These are phyloP conservation scores for Annona cherimola DNA, from an alignment of 164 flowering plant genomes.

Conservation along the genomic window DNA sequence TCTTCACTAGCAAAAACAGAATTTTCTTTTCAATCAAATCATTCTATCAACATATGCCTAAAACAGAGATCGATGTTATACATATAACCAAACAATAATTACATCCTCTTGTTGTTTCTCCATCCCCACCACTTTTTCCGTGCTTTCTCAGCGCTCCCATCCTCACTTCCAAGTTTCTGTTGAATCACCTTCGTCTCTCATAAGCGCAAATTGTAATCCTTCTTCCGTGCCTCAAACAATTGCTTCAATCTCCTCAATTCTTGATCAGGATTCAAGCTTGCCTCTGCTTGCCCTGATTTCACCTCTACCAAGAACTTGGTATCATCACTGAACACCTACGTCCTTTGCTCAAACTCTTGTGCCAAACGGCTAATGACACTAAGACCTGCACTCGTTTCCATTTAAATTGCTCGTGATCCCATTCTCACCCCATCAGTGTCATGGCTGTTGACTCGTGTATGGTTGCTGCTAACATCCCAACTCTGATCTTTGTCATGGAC, in stretches of 20 bases:
- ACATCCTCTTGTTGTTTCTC: slow-evolving; percentile 60
- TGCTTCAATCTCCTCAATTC: slow-evolving; percentile 81
- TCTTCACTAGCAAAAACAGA: no score
- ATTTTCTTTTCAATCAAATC: no score
- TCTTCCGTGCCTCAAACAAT: slow-evolving; percentile 92
- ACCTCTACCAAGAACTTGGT: slow-evolving; percentile 96
- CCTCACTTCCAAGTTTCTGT: slow-evolving; percentile 70
- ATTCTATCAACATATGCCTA: no score
- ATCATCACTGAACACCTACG: slow-evolving; percentile 88
- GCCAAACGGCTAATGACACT: slow-evolving; percentile 80
- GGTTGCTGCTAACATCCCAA: slow-evolving; percentile 45
- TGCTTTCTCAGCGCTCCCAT: slow-evolving; percentile 37
- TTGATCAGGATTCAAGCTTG: slow-evolving; percentile 70
- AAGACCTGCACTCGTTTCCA: slow-evolving; percentile 64
- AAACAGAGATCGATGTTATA: neutral
- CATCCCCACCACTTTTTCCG: slow-evolving; percentile 95
- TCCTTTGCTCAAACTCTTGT: slow-evolving; percentile 87
- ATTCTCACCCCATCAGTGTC: slow-evolving; percentile 59
- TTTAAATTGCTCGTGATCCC: slow-evolving; percentile 13
- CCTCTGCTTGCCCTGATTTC: slow-evolving; percentile 88
- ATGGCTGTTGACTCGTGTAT: slow-evolving; percentile 20
- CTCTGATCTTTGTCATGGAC: slow-evolving; percentile 48
- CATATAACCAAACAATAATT: neutral
- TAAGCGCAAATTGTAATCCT: slow-evolving; percentile 69
- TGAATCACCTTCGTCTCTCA: slow-evolving; percentile 81